phyloP scores from a whole-genome alignment of 192 early-diverging fungal genomes.

The Podila verticillata region DNA sequence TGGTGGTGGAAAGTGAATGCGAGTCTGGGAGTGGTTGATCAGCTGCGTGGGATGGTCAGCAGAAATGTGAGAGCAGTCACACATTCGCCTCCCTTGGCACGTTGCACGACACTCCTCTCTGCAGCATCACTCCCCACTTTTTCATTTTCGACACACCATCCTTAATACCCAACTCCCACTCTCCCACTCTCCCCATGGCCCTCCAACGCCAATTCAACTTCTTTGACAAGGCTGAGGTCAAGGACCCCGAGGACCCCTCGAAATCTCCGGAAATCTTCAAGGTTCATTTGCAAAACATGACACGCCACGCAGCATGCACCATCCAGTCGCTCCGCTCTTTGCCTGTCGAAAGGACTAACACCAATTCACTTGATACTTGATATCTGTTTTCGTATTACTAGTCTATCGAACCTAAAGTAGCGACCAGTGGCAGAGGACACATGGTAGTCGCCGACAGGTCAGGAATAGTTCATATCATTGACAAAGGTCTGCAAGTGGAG shows the following conservation, averaged over 20 bases:
- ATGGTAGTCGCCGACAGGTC: conserved; percentile 57
- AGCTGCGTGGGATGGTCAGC: too few species aligned
- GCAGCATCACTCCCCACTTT: background rate
- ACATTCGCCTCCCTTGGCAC: background rate
- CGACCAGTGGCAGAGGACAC: conserved; percentile 42
- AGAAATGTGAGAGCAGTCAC: background rate
- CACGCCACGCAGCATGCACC: background rate
- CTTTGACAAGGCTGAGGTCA: conserved; percentile 73
- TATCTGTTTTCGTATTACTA: conserved; percentile 2
- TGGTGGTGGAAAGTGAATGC: background rate
- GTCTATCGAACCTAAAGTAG: conserved; percentile 48
- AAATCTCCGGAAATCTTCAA: conserved; percentile 67
- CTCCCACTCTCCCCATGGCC: conserved; percentile 6
- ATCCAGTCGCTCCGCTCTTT: background rate
- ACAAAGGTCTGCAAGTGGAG: conserved; percentile 68
- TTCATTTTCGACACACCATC: background rate
- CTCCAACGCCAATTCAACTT: conserved; percentile 74
- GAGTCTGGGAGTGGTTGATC: too few species aligned
- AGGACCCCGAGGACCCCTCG: conserved; percentile 63
- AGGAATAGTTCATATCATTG: conserved; percentile 73
- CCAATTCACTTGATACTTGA: background rate
- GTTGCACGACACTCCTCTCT: too few species aligned
- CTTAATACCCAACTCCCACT: background rate
- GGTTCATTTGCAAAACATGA: conserved; percentile 45
- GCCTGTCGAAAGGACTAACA: background rate